Percentiles rank a stretch among this genome's conserved stretches.
Evolutionary conservation across 257 asterid genomes (phyloP).

Genomic region (Lavandula angustifolia): DNA sequence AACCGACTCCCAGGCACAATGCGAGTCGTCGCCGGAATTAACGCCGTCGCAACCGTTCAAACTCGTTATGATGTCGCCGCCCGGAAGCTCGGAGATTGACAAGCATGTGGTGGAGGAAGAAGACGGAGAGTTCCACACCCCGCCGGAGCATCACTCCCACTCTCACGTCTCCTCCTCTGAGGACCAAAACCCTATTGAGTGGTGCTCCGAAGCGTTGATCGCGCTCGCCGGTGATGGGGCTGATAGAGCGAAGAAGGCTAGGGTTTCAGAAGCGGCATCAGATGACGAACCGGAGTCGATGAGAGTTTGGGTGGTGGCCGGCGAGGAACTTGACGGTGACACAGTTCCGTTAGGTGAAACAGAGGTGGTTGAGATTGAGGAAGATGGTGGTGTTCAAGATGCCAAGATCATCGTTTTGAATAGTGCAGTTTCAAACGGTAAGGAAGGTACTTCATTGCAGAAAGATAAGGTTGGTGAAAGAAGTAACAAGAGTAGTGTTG

Average conservation of each 20-base stretch:
- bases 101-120: conserved; percentile 33
- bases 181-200: conserved; percentile 32
- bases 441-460: neutral
- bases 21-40: conserved; percentile 18
- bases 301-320: conserved; percentile 20
- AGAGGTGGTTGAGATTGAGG: conserved; percentile 26
- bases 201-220: conserved; percentile 2
- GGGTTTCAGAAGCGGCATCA: conserved; percentile 25
- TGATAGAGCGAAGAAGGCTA: conserved; percentile 16
- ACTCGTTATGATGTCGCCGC: conserved; percentile 40
- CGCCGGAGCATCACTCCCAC: conserved; percentile 40
- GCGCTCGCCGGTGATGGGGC: conserved; percentile 19
- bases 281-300: conserved; percentile 18
- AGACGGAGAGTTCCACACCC: conserved; percentile 40
- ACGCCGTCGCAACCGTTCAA: conserved; percentile 29
- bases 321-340: conserved; percentile 25
- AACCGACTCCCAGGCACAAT: neutral
- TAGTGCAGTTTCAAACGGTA: conserved; percentile 5
- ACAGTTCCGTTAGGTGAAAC: conserved; percentile 31
- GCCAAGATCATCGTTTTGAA: neutral
- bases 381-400: conserved; percentile 13
- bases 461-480: conserved; percentile 10
- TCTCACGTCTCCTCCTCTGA: conserved; percentile 37
- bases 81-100: conserved; percentile 18
- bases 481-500: conserved; percentile 11